These are phyloP conservation scores for Hyphopichia homilentoma DNA, from an alignment of 805 yeast genomes.

Conservation along the genomic window DNA sequence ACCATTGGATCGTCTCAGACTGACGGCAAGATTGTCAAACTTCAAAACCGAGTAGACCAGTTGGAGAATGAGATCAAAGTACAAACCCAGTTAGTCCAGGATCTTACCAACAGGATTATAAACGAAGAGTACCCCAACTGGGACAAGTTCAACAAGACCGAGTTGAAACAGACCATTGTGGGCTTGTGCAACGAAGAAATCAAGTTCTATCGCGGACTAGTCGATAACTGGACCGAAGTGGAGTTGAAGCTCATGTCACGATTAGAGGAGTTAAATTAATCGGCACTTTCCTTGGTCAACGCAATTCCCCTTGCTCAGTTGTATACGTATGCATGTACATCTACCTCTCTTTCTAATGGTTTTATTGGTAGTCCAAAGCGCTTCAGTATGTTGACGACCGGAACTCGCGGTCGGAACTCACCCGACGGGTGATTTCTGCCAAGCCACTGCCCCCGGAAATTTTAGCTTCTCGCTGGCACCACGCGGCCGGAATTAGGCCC, in stretches of 20 bases:
- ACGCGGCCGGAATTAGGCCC: no score
- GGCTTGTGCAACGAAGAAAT: conserved; percentile 76
- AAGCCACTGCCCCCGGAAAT: no score
- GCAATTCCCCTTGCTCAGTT: no score
- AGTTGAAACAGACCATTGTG: conserved; percentile 66
- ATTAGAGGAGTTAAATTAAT: conserved; percentile 20
- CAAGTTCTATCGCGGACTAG: conserved; percentile 63
- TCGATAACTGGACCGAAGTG: conserved; percentile 66
- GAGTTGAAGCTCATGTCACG: conserved; percentile 31
- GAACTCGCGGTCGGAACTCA: no score
- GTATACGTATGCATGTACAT: no score
- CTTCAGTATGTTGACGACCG: no score
- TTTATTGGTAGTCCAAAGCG: no score
- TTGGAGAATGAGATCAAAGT: conserved; percentile 43
- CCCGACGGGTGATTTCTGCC: no score
- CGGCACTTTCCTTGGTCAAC: no score
- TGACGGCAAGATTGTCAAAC: conserved; percentile 40
- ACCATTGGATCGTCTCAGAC: conserved; percentile 38
- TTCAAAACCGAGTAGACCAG: conserved; percentile 38
- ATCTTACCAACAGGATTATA: conserved; percentile 43
- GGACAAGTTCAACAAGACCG: conserved; percentile 75
- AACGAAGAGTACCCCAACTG: conserved; percentile 58
- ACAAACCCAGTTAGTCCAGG: conserved; percentile 44
- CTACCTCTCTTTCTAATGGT: no score
- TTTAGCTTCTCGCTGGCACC: no score